Base-by-base conservation (phyloP, 2,329 filamentous ascomycete genomes). In the Penicillium sp. region DNA sequence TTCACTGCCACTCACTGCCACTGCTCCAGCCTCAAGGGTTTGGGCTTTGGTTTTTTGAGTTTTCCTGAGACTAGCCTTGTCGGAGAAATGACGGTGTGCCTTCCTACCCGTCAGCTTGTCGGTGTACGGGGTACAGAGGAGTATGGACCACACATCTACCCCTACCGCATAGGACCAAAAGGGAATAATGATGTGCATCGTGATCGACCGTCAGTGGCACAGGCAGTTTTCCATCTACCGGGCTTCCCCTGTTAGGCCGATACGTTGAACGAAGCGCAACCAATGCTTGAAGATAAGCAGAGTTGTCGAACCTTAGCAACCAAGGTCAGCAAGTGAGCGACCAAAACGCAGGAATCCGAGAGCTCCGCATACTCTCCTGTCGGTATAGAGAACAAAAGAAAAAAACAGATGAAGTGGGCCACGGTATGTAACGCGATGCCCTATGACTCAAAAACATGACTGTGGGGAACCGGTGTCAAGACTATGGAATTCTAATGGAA, bases 1-100 rank as follows among this genome's bases (percentile, higher is more conserved):
- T 54, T 57, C 61, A 62, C 63, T 64, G 63, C 62, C 26, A 27
- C 26, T 27, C 62, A 65, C 61, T 50, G 38, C 52, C 62, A 65
- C 61, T 50, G 38, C 52, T 47, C 52, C 54, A 63, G 56, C 61
- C 61, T 63, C 61, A 62, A 40, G 31, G 31, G 14, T 18, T 34
- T 34, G 3, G 31, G 31, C 18, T 20, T 4, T 3, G 18, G 18
- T 20, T 20, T 20, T 20, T 4, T 20, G 18, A 4, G 18, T 20
- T 20, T 20, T 20, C 18, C 18, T 18, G 8, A 9, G 31, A 5
- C n/a, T 2, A 10, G 14, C 3, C 10, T 18, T 20, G 18, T 20
- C 18, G 18, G 31, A 46, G 47, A 46, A 42, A 52, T 56, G 50
- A 59, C 52, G 40, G 36, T 50, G 50, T 51, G 49, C 31, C 31